Conservation (phyloP, 2,329 filamentous ascomycete genomes). For the Phialemonium atrogriseum region DNA sequence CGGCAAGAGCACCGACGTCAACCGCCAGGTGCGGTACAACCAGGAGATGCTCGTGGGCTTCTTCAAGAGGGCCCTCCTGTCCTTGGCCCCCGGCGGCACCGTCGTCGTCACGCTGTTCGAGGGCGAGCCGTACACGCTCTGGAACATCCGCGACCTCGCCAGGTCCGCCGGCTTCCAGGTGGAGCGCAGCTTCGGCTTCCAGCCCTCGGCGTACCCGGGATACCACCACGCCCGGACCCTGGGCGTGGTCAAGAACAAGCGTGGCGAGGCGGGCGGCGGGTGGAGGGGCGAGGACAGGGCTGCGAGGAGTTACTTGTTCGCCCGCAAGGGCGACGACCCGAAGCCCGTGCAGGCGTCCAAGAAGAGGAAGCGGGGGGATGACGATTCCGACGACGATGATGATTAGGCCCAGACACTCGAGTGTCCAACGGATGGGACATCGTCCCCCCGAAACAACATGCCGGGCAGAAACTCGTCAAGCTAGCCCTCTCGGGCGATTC, state of each 20-base stretch:
- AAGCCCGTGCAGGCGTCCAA: conserved; percentile 17
- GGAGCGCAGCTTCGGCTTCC: conserved; percentile 62
- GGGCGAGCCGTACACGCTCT: conserved; percentile 86
- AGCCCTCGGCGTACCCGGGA: conserved; percentile 58
- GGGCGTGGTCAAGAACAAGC: conserved; percentile 49
- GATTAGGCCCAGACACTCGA: conserved; percentile 1
- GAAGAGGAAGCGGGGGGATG: conserved; percentile 11
- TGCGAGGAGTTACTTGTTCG: conserved; percentile 54
- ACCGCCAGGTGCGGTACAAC: conserved; percentile 88
- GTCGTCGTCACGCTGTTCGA: conserved; percentile 88
- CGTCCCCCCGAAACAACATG: too few species aligned
- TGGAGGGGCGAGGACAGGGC: conserved; percentile 46
- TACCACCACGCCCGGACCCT: conserved; percentile 68
- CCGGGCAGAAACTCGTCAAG: too few species aligned
- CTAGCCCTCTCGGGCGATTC: too few species aligned
- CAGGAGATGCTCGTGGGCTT: conserved; percentile 68
- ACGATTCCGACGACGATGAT: conserved; percentile 3
- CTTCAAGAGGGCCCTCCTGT: conserved; percentile 46
- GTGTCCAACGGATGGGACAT: too few species aligned
- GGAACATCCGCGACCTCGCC: conserved; percentile 86
- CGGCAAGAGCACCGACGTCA: conserved; percentile 85
- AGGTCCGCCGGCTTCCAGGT: conserved; percentile 68
- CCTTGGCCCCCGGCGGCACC: conserved; percentile 46
- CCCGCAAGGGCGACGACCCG: conserved; percentile 44
- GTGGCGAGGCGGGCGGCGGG: conserved; percentile 32